Evolutionary conservation across 441 rosid genomes (phyloP), one percentile per base, ranked within the genome.

Genomic region (Dalechampia spathulata): DNA sequence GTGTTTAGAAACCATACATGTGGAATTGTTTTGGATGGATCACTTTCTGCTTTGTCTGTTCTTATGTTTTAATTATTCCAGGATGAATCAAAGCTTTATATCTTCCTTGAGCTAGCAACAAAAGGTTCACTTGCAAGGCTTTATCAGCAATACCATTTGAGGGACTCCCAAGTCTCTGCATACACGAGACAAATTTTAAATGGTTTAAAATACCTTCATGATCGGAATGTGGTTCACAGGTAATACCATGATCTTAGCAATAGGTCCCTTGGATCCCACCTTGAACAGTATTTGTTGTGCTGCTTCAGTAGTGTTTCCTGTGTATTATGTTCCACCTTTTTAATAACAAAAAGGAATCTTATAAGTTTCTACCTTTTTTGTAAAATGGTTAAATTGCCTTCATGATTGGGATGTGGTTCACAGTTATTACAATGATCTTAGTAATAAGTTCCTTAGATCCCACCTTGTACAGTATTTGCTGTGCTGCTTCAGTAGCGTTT

Each of bases 21-120:
- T n/a, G n/a, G n/a, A n/a, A n/a, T n/a, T n/a, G n/a, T n/a, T n/a
- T n/a, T n/a, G n/a, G n/a, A n/a, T n/a, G n/a, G n/a, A n/a, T n/a
- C n/a, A n/a, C n/a, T n/a, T n/a, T n/a, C n/a, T n/a, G n/a, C n/a
- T n/a, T 17, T 36, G 45, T 38, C 14, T 27, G 19, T 27, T 34
- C 41, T 46, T 46, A 58, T 28, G 52, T 61, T 7, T 27, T 52
- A 16, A 51, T 16, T 7, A 26, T 28, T 72, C 50, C 76, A 85
- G 93, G 93, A 83, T 57, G 83, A 61, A 16, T 60, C 78, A 46
- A 81, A 78, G 52, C 75, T 88, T 52, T 88, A 83, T 68, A 83
- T 88, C 51, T 88, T 85, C 66, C 87, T 88, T 15, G 94, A 88
- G 86, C 77, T 83, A 36, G 85, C 80, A 44, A 73, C 82, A 22